These are phyloP conservation scores for Suillus americanus DNA, from an alignment of 768 basidiomycete species.

Conservation along the genomic window DNA sequence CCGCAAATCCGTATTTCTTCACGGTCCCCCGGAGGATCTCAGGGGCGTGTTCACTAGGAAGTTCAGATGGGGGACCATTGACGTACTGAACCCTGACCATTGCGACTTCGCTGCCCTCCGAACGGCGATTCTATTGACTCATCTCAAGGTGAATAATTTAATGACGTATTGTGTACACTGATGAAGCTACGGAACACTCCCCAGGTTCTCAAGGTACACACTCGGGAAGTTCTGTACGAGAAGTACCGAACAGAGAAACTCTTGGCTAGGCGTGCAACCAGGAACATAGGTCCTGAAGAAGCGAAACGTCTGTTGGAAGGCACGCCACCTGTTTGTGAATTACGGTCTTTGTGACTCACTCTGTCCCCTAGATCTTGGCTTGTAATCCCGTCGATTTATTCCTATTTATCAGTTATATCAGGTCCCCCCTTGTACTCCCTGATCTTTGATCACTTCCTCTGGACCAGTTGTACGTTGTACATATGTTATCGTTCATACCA, in stretches of 20 bases:
- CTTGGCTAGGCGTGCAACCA: conserved; percentile 80
- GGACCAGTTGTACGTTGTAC: not conserved
- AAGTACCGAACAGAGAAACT: conserved; percentile 90
- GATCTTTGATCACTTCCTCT: too few relatives aligned
- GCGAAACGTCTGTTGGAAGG: conserved; percentile 73
- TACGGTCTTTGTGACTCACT: conserved; percentile 22
- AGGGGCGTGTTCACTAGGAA: conserved; percentile 74
- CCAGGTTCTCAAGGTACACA: conserved; percentile 78
- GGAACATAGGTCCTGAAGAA: conserved; percentile 73
- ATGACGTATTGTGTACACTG: conserved; percentile 18
- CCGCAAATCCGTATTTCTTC: conserved; percentile 35
- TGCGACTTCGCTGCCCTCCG: conserved; percentile 87
- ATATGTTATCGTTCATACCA: not conserved
- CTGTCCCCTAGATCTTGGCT: conserved; percentile 41
- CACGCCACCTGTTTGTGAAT: conserved; percentile 29
- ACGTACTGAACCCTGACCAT: conserved; percentile 82
- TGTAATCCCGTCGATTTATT: conserved; percentile 31
- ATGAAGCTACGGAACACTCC: conserved; percentile 10
- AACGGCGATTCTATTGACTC: conserved; percentile 80
- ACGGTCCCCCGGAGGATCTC: conserved; percentile 64
- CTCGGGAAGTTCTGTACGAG: conserved; percentile 91
- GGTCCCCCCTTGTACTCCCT: not conserved
- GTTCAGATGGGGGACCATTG: conserved; percentile 87
- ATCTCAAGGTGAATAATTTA: conserved; percentile 65
- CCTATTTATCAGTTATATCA: conserved; percentile 1